A percentile compares a stretch with the other conserved stretches of the same genome.
Evolutionary conservation across 108 stramenopile genomes (phyloP).

Genomic region (Cylindrotheca fusiformis): DNA sequence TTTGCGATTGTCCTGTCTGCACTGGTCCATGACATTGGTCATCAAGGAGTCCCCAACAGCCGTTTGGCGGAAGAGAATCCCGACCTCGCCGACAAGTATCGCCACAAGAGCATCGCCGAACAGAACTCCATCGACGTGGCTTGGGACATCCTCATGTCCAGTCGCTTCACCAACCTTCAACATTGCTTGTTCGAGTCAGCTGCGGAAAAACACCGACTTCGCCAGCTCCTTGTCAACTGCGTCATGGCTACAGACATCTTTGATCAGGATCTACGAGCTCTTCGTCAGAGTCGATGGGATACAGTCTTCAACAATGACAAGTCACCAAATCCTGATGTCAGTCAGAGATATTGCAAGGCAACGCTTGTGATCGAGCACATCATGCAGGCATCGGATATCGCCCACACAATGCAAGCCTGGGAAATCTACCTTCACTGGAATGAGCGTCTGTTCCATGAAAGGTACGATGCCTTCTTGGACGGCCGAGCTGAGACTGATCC

Average conservation of each 20-base stretch:
- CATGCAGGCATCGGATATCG: conserved; percentile 55
- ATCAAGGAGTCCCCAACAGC: conserved; percentile 40
- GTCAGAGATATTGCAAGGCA: conserved; percentile 22
- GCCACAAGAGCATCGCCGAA: conserved; percentile 39
- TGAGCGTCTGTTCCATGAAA: conserved; percentile 50
- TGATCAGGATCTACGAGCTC: conserved; percentile 25
- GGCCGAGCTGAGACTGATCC: conserved; percentile 53
- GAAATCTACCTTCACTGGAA: conserved; percentile 59
- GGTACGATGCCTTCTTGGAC: conserved; percentile 38
- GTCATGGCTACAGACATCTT: conserved; percentile 52
- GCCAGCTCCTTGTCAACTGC: conserved; percentile 36
- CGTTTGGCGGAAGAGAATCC: conserved; percentile 36
- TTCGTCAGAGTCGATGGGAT: conserved; percentile 40
- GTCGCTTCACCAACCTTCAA: conserved; percentile 22
- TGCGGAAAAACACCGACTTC: conserved; percentile 26
- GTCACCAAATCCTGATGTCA: neutral
- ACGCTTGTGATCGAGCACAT: conserved; percentile 51
- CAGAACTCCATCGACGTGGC: conserved; percentile 38
- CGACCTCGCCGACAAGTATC: conserved; percentile 23
- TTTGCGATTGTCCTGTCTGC: conserved; percentile 46
- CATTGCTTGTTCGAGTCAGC: conserved; percentile 25
- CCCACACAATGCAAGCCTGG: conserved; percentile 64
- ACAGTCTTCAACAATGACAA: conserved; percentile 25
- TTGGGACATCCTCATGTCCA: conserved; percentile 40
- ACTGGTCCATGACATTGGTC: conserved; percentile 45